A percentile compares a stretch with the other conserved stretches of the same genome.
These are phyloP conservation scores for Podospora australis DNA, from an alignment of 495 filamentous ascomycete species.

Conservation along the genomic window DNA sequence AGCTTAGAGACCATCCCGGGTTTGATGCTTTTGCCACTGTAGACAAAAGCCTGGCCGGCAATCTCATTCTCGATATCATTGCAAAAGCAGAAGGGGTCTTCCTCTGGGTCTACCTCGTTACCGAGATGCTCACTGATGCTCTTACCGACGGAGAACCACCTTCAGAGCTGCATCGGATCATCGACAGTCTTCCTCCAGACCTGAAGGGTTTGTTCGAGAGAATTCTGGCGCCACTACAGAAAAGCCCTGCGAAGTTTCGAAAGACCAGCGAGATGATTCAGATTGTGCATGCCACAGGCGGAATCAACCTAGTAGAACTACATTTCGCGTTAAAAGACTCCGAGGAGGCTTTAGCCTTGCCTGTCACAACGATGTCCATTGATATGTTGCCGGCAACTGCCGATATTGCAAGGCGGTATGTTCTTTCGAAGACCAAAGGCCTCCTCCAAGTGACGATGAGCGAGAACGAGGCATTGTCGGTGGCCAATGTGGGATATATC, in stretches of 20 bases:
- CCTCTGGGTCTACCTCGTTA: background rate
- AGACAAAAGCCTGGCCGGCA: background rate
- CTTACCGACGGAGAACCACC: background rate
- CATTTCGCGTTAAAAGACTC: background rate
- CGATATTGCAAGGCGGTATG: background rate
- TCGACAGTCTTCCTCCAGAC: background rate
- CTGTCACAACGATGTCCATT: background rate
- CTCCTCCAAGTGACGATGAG: background rate
- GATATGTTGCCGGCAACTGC: background rate
- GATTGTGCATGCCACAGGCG: background rate
- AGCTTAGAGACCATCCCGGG: background rate
- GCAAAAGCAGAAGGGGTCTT: background rate
- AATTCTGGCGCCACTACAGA: background rate
- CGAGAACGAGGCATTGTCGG: background rate
- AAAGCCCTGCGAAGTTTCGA: background rate
- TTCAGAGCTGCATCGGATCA: background rate
- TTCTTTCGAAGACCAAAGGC: background rate
- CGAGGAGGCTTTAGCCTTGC: too few relatives aligned
- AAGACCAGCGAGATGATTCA: background rate
- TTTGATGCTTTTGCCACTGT: background rate
- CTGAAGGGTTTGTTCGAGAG: background rate
- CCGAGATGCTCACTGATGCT: background rate
- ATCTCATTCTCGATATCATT: background rate
- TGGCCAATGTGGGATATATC: background rate
- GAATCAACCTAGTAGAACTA: background rate